A percentile compares a stretch with the other conserved stretches of the same genome.
These are phyloP conservation scores for Fraxinus quadrangulata DNA, from an alignment of 257 asterid species.

Conservation along the genomic window DNA sequence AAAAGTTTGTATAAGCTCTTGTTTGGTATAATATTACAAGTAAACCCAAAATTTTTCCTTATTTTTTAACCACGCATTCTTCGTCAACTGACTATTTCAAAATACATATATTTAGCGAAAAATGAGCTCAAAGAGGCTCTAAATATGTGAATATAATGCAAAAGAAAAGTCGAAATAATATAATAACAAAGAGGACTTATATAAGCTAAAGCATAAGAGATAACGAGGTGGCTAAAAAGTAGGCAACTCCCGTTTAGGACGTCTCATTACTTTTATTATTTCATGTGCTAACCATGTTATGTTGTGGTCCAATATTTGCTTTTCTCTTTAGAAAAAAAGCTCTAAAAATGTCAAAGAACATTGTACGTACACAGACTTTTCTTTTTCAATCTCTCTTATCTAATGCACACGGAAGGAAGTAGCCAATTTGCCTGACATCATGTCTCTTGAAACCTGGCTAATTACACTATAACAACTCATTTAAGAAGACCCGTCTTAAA, in stretches of 20 bases:
- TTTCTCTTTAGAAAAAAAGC: background rate
- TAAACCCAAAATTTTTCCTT: too few species aligned
- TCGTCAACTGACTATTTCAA: too few species aligned
- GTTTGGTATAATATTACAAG: too few species aligned
- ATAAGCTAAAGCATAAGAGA: background rate
- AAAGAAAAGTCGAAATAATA: background rate
- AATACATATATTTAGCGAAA: too few species aligned
- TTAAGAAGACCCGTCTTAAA: background rate
- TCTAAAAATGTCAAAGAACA: background rate
- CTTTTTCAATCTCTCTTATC: conserved; percentile 5
- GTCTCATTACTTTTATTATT: conserved; percentile 26
- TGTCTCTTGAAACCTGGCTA: background rate
- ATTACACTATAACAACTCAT: too few species aligned
- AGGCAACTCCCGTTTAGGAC: conserved; percentile 11
- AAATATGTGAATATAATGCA: background rate
- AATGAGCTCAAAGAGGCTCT: too few species aligned
- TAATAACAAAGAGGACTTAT: background rate
- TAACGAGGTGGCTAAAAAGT: background rate
- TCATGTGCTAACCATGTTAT: conserved; percentile 37
- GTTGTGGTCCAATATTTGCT: conserved; percentile 36
- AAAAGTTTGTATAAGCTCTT: background rate
- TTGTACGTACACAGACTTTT: background rate
- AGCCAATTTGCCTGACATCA: background rate
- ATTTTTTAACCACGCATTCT: too few species aligned
- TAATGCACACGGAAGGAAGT: background rate